These are phyloP conservation scores for Melastoma malabathricum DNA, from an alignment of 345 rosid species.

Conservation along the genomic window DNA sequence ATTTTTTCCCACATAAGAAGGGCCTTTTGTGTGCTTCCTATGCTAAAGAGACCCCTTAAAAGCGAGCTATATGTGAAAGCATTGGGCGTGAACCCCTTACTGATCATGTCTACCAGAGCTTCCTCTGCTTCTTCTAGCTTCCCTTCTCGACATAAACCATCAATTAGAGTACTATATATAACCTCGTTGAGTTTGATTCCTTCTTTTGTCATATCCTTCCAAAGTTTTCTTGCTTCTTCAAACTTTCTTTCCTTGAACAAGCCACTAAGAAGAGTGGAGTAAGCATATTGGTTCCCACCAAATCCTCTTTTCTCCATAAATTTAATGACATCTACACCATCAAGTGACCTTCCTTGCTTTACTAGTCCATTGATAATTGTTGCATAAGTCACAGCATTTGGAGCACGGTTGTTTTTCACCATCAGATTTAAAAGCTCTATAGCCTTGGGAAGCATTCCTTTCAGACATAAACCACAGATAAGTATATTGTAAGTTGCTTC, in stretches of 20 bases:
- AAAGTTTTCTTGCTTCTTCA: slow-evolving; percentile 49
- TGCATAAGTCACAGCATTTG: slow-evolving; percentile 75
- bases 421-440: slow-evolving; percentile 64
- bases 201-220: slow-evolving; percentile 46
- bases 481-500: slow-evolving; percentile 80
- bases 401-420: slow-evolving; percentile 57
- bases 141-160: slow-evolving; percentile 67
- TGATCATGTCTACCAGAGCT: slow-evolving; percentile 41
- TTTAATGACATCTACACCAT: slow-evolving; percentile 34
- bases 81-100: slow-evolving; percentile 54
- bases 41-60: slow-evolving; percentile 67
- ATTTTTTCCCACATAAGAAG: slow-evolving; percentile 64
- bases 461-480: slow-evolving; percentile 72
- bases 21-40: slow-evolving; percentile 47
- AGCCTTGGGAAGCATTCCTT: slow-evolving; percentile 76
- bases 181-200: slow-evolving; percentile 43
- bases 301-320: slow-evolving; percentile 73
- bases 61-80: slow-evolving; percentile 77
- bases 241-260: slow-evolving; percentile 66
- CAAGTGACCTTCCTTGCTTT: slow-evolving; percentile 50
- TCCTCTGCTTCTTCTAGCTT: slow-evolving; percentile 53
- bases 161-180: slow-evolving; percentile 58
- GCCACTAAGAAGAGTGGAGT: slow-evolving; percentile 65
- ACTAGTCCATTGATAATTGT: slow-evolving; percentile 74
- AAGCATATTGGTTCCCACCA: slow-evolving; percentile 43